Conservation (phyloP, 2,329 filamentous ascomycete species). For the Trichoderma atrobrunneum region DNA sequence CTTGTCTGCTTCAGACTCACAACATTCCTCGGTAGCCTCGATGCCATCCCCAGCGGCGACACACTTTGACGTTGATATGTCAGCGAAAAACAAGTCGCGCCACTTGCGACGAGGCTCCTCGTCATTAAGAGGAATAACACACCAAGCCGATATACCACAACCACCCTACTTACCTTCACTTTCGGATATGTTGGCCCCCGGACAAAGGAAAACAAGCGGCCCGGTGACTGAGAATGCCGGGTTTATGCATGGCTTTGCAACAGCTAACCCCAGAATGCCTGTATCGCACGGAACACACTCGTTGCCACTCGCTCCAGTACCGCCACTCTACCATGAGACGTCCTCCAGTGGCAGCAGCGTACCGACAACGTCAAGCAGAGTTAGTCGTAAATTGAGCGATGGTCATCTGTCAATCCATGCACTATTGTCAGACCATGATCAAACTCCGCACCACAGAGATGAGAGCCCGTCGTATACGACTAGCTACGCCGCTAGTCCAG, state of each 20-base stretch:
- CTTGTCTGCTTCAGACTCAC: slow-evolving; percentile 46
- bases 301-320: slow-evolving; percentile 31
- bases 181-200: slow-evolving; percentile 47
- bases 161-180: slow-evolving; percentile 45
- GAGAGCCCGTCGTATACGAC: slow-evolving; percentile 21
- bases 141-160: slow-evolving; percentile 27
- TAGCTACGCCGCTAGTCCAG: slow-evolving; percentile 28
- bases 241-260: slow-evolving; percentile 26
- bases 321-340: slow-evolving; percentile 45
- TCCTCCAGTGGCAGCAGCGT: slow-evolving; percentile 44
- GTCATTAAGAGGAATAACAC: slow-evolving; percentile 28
- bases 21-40: slow-evolving; percentile 40
- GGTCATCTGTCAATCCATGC: slow-evolving; percentile 54
- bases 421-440: slow-evolving; percentile 44
- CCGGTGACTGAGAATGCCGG: background rate
- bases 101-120: slow-evolving; percentile 28
- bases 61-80: slow-evolving; percentile 36
- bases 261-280: slow-evolving; percentile 32
- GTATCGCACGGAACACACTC: slow-evolving; percentile 29
- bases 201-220: slow-evolving; percentile 19
- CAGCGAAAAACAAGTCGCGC: slow-evolving; percentile 28
- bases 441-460: slow-evolving; percentile 19
- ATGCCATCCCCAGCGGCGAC: slow-evolving; percentile 42
- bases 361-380: slow-evolving; percentile 37
- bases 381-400: slow-evolving; percentile 46